Evolutionary conservation across 2,329 filamentous ascomycete genomes (phyloP), one percentile per base, ranked within the genome.

Genomic region (Aspergillus transmontanensis): DNA sequence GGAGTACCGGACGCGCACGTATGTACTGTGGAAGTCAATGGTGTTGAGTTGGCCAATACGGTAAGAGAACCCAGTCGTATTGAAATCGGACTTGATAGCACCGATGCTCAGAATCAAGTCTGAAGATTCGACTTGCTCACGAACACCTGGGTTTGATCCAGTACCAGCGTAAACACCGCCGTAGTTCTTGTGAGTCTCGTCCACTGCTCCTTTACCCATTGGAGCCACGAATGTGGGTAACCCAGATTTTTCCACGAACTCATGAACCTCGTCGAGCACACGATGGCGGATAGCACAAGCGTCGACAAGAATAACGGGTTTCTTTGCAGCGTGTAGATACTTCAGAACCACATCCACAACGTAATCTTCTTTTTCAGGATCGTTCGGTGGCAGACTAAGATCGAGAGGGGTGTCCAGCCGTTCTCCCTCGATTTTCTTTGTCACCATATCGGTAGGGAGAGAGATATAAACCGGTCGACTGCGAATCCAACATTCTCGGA

Each of bases 161-260:
- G 85, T 85, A n/a, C 93, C 93, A 10, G 90, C 90, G 75, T 96
- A 96, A 6, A 96, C 91, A 66, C 93, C 93, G 26, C 91, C 91
- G 69, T 90, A 96, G 72, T 87, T 90, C n/a, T 85, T 81, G 54
- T 90, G 84, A 2, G 85, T 86, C 77, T 97, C 93, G 71, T 95
- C 86, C 54, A 97, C 86, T 23, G 91, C 90, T 21, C 92, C 87
- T 80, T 96, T 96, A 54, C 93, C 93, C 90, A 96, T 96, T 2
- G 93, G 92, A 0, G 92, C 90, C n/a, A 94, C 91, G 70, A 95
- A 96, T 0, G 91, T 90, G 5, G 93, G 93, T 9, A 96, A 81
- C 4, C 87, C 83, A 1, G 91, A 91, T 76, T 89, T 91, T 64
- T 89, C 83, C 58, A 96, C 81, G 19, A 97, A 82, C 9, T 86